A percentile compares a stretch with the other conserved stretches of the same genome.
Evolutionary conservation across 2,329 filamentous ascomycete species (phyloP).

Genomic region (Ophiosphaerella korrae): DNA sequence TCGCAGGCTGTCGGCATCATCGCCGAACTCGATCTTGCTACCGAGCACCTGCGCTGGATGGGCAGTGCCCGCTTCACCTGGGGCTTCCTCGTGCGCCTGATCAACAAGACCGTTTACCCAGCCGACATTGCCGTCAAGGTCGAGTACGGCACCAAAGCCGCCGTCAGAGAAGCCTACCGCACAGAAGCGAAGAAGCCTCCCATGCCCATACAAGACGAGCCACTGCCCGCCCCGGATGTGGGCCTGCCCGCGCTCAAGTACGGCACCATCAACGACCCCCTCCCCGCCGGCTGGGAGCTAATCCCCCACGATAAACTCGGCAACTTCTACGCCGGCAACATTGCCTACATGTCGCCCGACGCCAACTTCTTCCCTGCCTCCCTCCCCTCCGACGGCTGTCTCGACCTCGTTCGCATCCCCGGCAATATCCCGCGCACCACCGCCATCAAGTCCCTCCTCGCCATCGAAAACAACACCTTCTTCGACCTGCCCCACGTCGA

Average conservation of each 20-base stretch:
- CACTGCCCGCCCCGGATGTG: constrained; percentile 20
- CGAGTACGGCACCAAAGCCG: constrained; percentile 75
- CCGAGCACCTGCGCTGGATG: constrained; percentile 93
- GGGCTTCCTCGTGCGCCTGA: constrained; percentile 77
- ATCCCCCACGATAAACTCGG: constrained; percentile 77
- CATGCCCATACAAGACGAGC: constrained; percentile 26
- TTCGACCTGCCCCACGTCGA: constrained; percentile 79
- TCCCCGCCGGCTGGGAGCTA: constrained; percentile 79
- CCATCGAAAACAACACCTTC: constrained; percentile 73
- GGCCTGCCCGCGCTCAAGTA: constrained; percentile 75
- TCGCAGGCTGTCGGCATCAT: constrained; percentile 90
- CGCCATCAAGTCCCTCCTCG: constrained; percentile 71
- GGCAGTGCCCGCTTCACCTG: constrained; percentile 82
- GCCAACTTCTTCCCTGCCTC: constrained; percentile 87
- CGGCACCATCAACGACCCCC: constrained; percentile 76
- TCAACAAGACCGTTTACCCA: constrained; percentile 80
- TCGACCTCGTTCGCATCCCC: constrained; percentile 82
- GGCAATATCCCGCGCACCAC: constrained; percentile 72
- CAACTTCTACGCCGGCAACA: constrained; percentile 94
- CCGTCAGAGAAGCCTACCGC: constrained; percentile 74
- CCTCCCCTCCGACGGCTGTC: constrained; percentile 79
- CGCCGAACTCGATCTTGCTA: constrained; percentile 87
- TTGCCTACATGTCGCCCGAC: constrained; percentile 88
- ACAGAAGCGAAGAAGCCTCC: constrained; percentile 32
- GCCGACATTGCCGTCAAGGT: constrained; percentile 87